Conservation (phyloP, 345 rosid genomes). For the Arabis hirsuta region DNA sequence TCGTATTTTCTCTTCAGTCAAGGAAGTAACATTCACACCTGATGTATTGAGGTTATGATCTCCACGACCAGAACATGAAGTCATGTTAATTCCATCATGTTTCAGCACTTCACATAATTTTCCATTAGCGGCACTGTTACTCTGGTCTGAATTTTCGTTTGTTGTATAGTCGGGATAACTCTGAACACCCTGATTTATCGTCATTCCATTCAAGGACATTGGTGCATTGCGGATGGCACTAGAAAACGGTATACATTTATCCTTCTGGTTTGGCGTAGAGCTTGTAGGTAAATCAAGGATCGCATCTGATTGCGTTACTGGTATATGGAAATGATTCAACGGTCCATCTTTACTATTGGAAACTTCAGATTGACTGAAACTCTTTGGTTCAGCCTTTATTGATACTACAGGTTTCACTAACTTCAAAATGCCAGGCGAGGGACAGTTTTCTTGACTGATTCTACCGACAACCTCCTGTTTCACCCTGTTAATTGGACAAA, state of each 20-base stretch:
- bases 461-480: constrained; percentile 57
- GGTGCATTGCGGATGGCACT: constrained; percentile 26
- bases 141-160: constrained; percentile 25
- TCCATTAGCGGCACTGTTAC: constrained; percentile 20
- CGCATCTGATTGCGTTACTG: constrained; percentile 24
- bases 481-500: constrained; percentile 36
- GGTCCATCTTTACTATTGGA: constrained; percentile 40
- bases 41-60: constrained; percentile 37
- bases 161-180: constrained; percentile 29
- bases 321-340: constrained; percentile 35
- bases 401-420: constrained; percentile 41
- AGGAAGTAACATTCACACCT: constrained; percentile 40
- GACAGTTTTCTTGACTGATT: constrained; percentile 32
- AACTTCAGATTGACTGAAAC: constrained; percentile 43
- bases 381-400: constrained; percentile 59
- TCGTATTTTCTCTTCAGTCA: constrained; percentile 39
- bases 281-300: constrained; percentile 32
- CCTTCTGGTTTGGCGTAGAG: constrained; percentile 39
- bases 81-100: constrained; percentile 19
- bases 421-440: constrained; percentile 37
- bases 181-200: constrained; percentile 22
- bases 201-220: constrained; percentile 40
- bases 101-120: constrained; percentile 11
- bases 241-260: constrained; percentile 21
- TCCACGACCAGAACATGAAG: constrained; percentile 36